Evolutionary conservation across 441 rosid genomes (phyloP), one percentile per base, ranked within the genome.

Genomic region (Adansonia madagascariensis): DNA sequence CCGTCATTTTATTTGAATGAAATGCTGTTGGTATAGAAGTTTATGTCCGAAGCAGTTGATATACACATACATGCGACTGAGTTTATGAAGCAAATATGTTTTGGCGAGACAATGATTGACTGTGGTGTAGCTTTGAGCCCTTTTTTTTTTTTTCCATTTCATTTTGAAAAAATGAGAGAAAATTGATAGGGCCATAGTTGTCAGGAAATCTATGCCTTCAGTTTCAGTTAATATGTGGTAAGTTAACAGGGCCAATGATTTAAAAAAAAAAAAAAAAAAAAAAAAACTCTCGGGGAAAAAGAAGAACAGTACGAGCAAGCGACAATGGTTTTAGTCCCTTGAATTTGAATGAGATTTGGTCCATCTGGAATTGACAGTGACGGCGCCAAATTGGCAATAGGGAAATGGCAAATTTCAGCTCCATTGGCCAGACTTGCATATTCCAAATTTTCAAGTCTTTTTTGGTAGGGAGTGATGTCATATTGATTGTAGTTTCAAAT

Each of bases 391-490:
- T 47, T 47, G 52, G 52, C 12, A 35, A 15, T 63, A n/a, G 20
- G 69, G 27, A 46, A 66, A 11, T 20, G 55, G 31, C 41, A 55
- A 20, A 39, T 15, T 39, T 39, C 44, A 41, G 50, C 24, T 12
- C 20, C 20, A 63, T 63, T 60, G 64, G 15, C 39, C 24, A 6
- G 46, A 65, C 70, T 39, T 46, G 55, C 31, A 22, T 1, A 39
- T 64, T 41, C 69, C 69, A 64, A 39, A n/a, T 63, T 63, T 63
- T 50, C 50, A 41, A 17, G 70, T 41, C 50, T 27, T 27, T 14
- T 64, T 41, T 17, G 27, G 14, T 65, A 14, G 14, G 4, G 27
- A 41, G 1, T 65, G 70, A 65, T 43, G 50, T 41, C 50, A 43
- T 65, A 39, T 43, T 3, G 70, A n/a, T 66, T 3, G 69, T 1